Conservation (phyloP, 768 basidiomycete species). For the Phlegmacium glaucopus region DNA sequence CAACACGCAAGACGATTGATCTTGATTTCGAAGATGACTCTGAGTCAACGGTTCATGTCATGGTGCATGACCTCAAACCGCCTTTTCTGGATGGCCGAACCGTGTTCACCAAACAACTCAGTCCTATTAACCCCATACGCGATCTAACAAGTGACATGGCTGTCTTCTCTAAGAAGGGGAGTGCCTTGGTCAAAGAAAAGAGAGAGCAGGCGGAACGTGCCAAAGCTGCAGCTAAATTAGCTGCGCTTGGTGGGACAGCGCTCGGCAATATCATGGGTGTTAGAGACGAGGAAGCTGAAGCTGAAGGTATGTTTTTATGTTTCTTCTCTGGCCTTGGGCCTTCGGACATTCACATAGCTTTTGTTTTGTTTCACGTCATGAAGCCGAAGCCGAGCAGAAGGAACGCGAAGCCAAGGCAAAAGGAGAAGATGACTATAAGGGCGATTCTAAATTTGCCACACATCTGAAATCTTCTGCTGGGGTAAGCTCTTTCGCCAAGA, state of each 20-base stretch:
- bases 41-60: conserved; percentile 94
- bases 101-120: conserved; percentile 94
- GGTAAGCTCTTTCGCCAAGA: conserved; percentile 78
- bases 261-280: conserved; percentile 99
- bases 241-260: conserved; percentile 85
- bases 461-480: conserved; percentile 82
- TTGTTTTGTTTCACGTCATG: conserved; percentile 32
- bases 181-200: conserved; percentile 89
- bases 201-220: conserved; percentile 94
- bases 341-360: conserved; percentile 80
- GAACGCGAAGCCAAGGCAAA: conserved; percentile 50
- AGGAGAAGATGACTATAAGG: conserved; percentile 74
- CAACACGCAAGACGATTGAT: conserved; percentile 82
- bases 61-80: conserved; percentile 95
- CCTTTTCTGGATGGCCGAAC: conserved; percentile 97
- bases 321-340: conserved; percentile 4
- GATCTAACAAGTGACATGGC: conserved; percentile 96
- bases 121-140: conserved; percentile 94
- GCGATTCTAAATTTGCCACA: conserved; percentile 95
- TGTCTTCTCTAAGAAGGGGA: conserved; percentile 95
- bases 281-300: conserved; percentile 90
- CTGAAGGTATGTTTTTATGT: conserved; percentile 65
- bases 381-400: conserved; percentile 56
- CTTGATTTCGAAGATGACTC: conserved; percentile 96
- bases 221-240: conserved; percentile 94